phyloP scores from a whole-genome alignment of 306 rosid genomes.

The Cicer yamashitae region DNA sequence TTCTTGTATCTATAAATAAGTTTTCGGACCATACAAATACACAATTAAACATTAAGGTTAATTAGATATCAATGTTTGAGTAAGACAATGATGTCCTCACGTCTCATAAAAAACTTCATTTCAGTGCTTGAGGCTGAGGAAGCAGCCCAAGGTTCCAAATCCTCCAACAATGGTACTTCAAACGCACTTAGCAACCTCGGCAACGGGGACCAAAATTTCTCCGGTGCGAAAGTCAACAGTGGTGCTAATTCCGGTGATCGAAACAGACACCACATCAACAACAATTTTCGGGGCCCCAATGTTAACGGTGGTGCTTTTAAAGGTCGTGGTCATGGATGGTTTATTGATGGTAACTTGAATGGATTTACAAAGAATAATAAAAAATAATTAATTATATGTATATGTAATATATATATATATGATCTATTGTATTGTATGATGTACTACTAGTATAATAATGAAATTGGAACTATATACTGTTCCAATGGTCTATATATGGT shows the following conservation, averaged over 20 bases:
- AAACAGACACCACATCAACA: neutral
- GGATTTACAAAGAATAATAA: neutral
- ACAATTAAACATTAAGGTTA: neutral
- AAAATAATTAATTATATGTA: neutral
- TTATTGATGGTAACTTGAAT: conserved; percentile 13
- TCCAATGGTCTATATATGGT: too few species aligned
- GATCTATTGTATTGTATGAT: too few species aligned
- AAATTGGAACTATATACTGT: too few species aligned
- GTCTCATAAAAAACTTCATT: neutral
- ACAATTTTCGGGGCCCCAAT: neutral
- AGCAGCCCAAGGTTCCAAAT: neutral
- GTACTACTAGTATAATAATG: too few species aligned
- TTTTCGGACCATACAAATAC: neutral
- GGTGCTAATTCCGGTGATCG: conserved; percentile 16
- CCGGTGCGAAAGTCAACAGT: neutral
- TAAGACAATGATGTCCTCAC: neutral
- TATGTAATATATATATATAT: too few species aligned
- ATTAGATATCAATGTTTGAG: neutral
- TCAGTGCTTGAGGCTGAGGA: conserved; percentile 19
- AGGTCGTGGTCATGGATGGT: conserved; percentile 33
- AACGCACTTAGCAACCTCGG: neutral
- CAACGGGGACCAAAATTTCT: neutral
- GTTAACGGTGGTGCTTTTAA: neutral
- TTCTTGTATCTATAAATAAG: neutral
- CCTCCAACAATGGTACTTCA: neutral